These are phyloP conservation scores for Zopfia rhizophila DNA, from an alignment of 2,329 filamentous ascomycete species.

Conservation along the genomic window DNA sequence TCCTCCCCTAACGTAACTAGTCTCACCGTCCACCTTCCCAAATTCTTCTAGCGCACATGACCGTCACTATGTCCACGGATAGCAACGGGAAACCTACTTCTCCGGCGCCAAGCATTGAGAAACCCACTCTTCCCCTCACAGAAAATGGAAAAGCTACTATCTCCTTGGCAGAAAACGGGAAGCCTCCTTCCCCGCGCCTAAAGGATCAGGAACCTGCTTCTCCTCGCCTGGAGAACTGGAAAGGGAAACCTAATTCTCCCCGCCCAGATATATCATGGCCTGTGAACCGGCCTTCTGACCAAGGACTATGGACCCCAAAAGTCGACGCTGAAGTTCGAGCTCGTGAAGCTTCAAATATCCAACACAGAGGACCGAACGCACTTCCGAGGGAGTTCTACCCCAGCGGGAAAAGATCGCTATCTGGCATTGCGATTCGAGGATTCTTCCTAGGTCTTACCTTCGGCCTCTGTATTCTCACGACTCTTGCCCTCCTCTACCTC, in stretches of 20 bases:
- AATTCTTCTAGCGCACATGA: too few species aligned
- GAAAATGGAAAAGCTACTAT: too few species aligned
- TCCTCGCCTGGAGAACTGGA: too few species aligned
- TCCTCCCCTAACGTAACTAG: too few species aligned
- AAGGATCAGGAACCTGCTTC: too few species aligned
- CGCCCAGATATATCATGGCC: constrained; percentile 44
- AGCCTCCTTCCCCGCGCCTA: constrained; percentile 1
- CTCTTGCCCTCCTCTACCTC: constrained; percentile 39
- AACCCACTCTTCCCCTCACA: too few species aligned
- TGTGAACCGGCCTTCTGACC: constrained; percentile 34
- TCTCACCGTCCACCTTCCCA: not conserved
- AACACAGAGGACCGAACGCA: constrained; percentile 22
- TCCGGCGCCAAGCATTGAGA: too few species aligned
- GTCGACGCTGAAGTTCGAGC: constrained; percentile 40
- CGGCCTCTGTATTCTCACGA: constrained; percentile 43
- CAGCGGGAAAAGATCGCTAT: constrained; percentile 56
- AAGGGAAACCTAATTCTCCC: constrained; percentile 34
- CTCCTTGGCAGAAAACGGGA: too few species aligned
- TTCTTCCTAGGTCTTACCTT: constrained; percentile 56
- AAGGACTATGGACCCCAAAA: constrained; percentile 37
- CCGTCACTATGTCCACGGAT: constrained; percentile 34
- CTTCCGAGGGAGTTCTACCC: constrained; percentile 52
- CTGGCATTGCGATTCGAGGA: constrained; percentile 58
- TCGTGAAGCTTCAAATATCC: constrained; percentile 32
- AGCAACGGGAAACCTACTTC: too few species aligned